phyloP scores from a whole-genome alignment of 257 asterid genomes.

The Fraxinus americana region DNA sequence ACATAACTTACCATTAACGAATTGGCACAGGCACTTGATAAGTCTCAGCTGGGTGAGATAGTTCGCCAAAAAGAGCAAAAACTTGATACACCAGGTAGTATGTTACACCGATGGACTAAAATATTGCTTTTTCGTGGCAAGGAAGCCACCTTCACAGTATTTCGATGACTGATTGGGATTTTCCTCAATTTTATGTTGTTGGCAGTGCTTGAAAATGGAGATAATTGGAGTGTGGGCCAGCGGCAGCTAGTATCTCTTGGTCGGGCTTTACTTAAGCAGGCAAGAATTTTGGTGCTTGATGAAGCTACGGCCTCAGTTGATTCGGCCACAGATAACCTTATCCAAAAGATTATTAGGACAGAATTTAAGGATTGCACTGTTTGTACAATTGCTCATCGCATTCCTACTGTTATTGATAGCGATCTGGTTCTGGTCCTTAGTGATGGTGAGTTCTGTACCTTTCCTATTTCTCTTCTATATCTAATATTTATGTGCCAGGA shows the following conservation, averaged over 20 bases:
- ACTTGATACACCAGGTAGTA: conserved; percentile 84
- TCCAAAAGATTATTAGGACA: conserved; percentile 88
- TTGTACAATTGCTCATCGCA: conserved; percentile 95
- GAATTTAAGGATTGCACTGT: conserved; percentile 91
- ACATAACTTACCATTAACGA: neutral
- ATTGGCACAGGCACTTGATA: conserved; percentile 77
- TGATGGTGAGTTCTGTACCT: conserved; percentile 58
- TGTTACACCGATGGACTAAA: conserved; percentile 7
- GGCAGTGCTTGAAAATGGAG: conserved; percentile 86
- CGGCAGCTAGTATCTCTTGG: conserved; percentile 94
- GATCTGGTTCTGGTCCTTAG: conserved; percentile 96
- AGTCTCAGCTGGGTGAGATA: conserved; percentile 86
- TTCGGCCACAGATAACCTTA: conserved; percentile 96
- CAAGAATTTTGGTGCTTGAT: conserved; percentile 87
- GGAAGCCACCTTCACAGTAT: neutral
- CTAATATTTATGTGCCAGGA: neutral
- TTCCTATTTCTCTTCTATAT: conserved; percentile 6
- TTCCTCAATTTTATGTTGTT: conserved; percentile 5
- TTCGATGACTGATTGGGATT: conserved; percentile 1
- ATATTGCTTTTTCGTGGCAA: neutral
- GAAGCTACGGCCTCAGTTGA: conserved; percentile 98
- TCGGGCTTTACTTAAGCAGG: conserved; percentile 90
- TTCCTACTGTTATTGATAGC: conserved; percentile 95
- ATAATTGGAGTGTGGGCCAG: conserved; percentile 98
- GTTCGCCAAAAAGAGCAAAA: conserved; percentile 84